Base-by-base conservation (phyloP, 257 asterid genomes). In the Verbascum thapsus region DNA sequence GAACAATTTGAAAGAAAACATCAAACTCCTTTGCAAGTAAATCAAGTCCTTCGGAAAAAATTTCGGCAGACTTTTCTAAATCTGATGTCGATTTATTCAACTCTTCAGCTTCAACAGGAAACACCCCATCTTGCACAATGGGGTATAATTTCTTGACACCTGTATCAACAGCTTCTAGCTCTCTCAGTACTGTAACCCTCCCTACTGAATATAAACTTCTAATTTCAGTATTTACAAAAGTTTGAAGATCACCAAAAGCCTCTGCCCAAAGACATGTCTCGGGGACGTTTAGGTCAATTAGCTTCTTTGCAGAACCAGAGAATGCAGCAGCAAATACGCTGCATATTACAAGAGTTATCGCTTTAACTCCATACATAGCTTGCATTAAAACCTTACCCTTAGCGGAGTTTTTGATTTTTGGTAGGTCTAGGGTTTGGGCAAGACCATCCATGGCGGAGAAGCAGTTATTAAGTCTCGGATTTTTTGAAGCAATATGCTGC, bases 311-410 rank as follows among this genome's bases (percentile, higher is more conserved):
- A 10, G 94, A 85, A 53, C 96, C 95, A 0, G 87, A 85, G 67
- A 91, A 84, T 8, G 88, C 78, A 35, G 84, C 86, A 48, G 85
- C 87, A 72, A 87, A 81, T 48, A 86, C 71, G 62, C 85, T 80
- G 52, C 96, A 91, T 9, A 88, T 42, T 38, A 86, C 72, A 35
- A 91, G 81, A 38, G 94, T 88, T 3, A 78, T 82, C 44, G 75
- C 81, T 76, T 77, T 82, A 10, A 88, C 91, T 23, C 98, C 98
- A 58, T 79, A 84, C 91, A 91, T 84, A 12, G 91, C 96, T 53
- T 63, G 86, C 96, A 88, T 91, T 76, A 91, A 63, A 47, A 88
- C 83, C 75, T 81, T 84, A 3, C 98, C 98, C 70, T 88, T 88
- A 0, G 86, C 76, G 4, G 98, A 86, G 73, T 85, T 88, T 81